Percentiles rank a stretch among this genome's conserved stretches.
Evolutionary conservation across 2,329 filamentous ascomycete genomes (phyloP).

Genomic region (Aureobasidium mangrovei): DNA sequence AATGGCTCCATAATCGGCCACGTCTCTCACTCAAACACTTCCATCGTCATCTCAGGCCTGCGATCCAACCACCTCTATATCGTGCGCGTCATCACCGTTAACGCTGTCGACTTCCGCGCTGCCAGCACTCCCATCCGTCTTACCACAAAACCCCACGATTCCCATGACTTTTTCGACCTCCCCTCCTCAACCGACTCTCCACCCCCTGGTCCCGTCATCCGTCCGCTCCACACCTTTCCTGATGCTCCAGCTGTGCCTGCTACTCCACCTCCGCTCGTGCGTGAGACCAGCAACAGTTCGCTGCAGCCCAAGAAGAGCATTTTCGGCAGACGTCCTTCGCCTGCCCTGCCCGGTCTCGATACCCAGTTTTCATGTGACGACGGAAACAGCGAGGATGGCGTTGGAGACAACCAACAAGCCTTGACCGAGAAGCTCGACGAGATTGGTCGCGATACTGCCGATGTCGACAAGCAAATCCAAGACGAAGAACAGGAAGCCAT

Average conservation of each 20-base stretch:
- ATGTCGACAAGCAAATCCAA: constrained; percentile 59
- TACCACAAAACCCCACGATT: constrained; percentile 50
- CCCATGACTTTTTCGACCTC: constrained; percentile 39
- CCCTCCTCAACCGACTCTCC: constrained; percentile 34
- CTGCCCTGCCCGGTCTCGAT: constrained; percentile 30
- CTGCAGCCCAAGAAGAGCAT: constrained; percentile 54
- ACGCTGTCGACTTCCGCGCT: constrained; percentile 84
- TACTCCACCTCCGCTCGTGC: constrained; percentile 48
- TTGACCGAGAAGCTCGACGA: constrained; percentile 73
- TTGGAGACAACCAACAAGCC: constrained; percentile 60
- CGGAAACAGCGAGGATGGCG: constrained; percentile 43
- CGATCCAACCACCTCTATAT: constrained; percentile 86
- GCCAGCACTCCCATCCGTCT: constrained; percentile 79
- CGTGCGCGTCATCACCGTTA: constrained; percentile 84
- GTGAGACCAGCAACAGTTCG: constrained; percentile 55
- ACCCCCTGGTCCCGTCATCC: constrained; percentile 16
- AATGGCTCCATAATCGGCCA: constrained; percentile 79
- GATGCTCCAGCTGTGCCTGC: constrained; percentile 9
- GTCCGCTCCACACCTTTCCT: constrained; percentile 14
- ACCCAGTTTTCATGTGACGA: constrained; percentile 29
- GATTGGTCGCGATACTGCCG: constrained; percentile 76
- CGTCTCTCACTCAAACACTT: constrained; percentile 68
- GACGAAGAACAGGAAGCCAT: constrained; percentile 49
- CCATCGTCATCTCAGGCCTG: constrained; percentile 84
- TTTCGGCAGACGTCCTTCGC: constrained; percentile 66